phyloP scores from a whole-genome alignment of 192 early-diverging fungal genomes.

The Linnemannia schmuckeri region DNA sequence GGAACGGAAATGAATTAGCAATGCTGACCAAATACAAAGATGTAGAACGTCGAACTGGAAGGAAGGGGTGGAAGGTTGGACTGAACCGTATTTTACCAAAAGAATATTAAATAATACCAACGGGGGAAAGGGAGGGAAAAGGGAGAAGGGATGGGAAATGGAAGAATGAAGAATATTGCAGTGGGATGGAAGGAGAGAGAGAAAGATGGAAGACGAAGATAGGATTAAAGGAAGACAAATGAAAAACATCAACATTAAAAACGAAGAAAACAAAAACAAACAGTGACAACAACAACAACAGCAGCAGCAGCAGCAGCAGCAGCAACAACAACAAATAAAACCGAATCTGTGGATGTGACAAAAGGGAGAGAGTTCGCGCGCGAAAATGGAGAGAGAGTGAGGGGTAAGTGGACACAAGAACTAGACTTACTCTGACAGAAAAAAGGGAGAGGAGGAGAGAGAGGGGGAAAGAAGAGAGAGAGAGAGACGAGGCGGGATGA shows the following conservation, averaged over 20 bases:
- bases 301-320: too few relatives aligned
- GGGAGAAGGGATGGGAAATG: not conserved
- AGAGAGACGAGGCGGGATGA: not conserved
- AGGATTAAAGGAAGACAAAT: not conserved
- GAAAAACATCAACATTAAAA: not conserved
- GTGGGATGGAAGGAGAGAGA: not conserved
- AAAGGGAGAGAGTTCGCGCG: not conserved
- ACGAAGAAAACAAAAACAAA: not conserved
- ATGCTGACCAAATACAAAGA: not conserved
- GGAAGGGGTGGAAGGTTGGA: not conserved
- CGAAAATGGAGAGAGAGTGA: not conserved
- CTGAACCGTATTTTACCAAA: slow-evolving; percentile 31
- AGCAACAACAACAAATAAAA: not conserved
- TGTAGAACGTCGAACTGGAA: not conserved
- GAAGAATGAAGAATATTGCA: slow-evolving; percentile 2
- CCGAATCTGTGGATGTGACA: not conserved
- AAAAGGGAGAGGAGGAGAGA: not conserved
- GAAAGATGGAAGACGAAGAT: slow-evolving; percentile 8
- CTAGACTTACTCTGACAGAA: not conserved
- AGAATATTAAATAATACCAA: slow-evolving; percentile 44
- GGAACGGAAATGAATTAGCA: not conserved
- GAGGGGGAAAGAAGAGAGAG: not conserved
- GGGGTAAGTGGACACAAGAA: not conserved
- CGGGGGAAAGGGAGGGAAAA: not conserved
- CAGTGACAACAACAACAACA: not conserved